phyloP scores from a whole-genome alignment of 352 stramenopile genomes.

The Phytophthora sojae region DNA sequence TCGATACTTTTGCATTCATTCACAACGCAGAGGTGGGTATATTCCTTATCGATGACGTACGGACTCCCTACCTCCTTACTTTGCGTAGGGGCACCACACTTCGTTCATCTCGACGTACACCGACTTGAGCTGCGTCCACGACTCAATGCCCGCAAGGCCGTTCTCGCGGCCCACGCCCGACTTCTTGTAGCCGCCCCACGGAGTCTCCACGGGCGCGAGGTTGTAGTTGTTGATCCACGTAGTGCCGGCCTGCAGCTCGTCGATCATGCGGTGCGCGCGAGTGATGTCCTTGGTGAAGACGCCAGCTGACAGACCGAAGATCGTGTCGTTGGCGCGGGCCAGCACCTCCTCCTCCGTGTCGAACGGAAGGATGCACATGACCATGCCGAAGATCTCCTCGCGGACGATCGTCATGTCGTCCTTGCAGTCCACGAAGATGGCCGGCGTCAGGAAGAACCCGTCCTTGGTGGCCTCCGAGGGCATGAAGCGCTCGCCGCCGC shows the following conservation, averaged over 20 bases:
- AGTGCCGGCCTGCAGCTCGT: constrained; percentile 77
- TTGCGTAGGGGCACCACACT: constrained; percentile 74
- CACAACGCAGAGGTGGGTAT: not conserved
- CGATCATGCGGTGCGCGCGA: constrained; percentile 78
- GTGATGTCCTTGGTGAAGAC: constrained; percentile 89
- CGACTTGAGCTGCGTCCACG: constrained; percentile 93
- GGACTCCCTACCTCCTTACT: constrained; percentile 10
- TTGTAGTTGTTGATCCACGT: constrained; percentile 94
- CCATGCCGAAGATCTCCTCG: constrained; percentile 89
- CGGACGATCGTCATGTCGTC: constrained; percentile 91
- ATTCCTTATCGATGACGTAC: not conserved
- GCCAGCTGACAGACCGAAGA: constrained; percentile 82
- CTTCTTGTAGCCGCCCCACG: constrained; percentile 93
- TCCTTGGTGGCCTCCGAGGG: constrained; percentile 53
- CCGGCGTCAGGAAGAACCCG: constrained; percentile 91
- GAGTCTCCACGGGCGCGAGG: constrained; percentile 81
- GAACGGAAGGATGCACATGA: constrained; percentile 84
- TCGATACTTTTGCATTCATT: not conserved
- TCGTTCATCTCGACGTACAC: constrained; percentile 89
- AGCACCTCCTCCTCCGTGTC: constrained; percentile 82
- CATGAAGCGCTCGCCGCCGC: constrained; percentile 61
- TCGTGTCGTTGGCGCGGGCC: constrained; percentile 79
- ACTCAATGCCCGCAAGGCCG: constrained; percentile 80
- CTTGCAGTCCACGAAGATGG: constrained; percentile 90
- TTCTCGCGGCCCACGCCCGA: constrained; percentile 94